These are phyloP conservation scores for Leccinum obscurum DNA, from an alignment of 768 basidiomycete genomes.

Conservation along the genomic window DNA sequence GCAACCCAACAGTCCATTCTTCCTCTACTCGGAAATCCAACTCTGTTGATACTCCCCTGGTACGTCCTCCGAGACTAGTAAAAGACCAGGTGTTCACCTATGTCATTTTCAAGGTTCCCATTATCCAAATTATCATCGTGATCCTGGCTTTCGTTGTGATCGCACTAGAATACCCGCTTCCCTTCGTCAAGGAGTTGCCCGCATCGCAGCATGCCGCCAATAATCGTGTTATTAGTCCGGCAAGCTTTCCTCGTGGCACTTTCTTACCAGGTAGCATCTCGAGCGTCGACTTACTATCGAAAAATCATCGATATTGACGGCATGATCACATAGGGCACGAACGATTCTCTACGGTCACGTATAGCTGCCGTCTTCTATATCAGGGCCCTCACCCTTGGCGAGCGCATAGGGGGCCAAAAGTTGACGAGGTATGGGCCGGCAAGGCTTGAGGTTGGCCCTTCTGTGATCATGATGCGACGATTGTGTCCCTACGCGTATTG, in stretches of 20 bases:
- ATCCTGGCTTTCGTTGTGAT: constrained; percentile 58
- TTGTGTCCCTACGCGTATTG: neutral
- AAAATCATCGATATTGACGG: no score
- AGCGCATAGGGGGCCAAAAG: constrained; percentile 62
- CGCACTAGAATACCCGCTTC: constrained; percentile 72
- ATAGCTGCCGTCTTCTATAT: constrained; percentile 68
- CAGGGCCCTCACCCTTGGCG: constrained; percentile 65
- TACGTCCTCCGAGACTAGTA: constrained; percentile 5
- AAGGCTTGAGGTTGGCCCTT: constrained; percentile 44
- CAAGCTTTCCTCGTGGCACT: constrained; percentile 50
- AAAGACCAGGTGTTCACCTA: constrained; percentile 58
- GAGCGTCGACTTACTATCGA: no score
- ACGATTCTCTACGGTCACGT: constrained; percentile 43
- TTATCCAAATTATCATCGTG: constrained; percentile 72
- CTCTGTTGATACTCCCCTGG: constrained; percentile 34
- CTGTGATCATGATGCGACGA: neutral
- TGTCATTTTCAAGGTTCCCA: constrained; percentile 74
- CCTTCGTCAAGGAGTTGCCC: constrained; percentile 50
- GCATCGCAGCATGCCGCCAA: constrained; percentile 63
- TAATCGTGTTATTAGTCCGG: constrained; percentile 62
- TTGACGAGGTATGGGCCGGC: constrained; percentile 58
- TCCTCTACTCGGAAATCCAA: neutral
- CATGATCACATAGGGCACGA: no score
- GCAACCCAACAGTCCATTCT: constrained; percentile 52
- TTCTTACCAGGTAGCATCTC: no score